Base-by-base conservation (phyloP, 805 yeast species). In the Lachancea quebecensis region DNA sequence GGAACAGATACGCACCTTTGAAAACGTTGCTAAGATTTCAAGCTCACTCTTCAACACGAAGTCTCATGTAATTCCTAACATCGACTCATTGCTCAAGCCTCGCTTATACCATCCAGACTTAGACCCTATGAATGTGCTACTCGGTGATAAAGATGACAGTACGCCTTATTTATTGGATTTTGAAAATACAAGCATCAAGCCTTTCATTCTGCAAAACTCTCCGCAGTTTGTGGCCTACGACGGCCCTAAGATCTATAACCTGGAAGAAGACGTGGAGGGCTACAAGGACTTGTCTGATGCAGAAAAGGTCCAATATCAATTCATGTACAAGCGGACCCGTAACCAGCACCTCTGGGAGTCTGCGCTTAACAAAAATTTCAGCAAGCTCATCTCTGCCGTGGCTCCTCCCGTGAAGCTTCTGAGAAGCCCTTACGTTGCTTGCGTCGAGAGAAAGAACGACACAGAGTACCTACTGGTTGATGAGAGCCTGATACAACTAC, bases 291-390 rank as follows among this genome's bases (percentile, higher is more conserved):
- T 90, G 66, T 77, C 77, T 41, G 95, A 84, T 35, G 67, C 76
- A 37, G 93, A 87, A 52, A 77, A 83, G 66, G 81, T 79, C 51
- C 90, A 90, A 62, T 85, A 85, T 56, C 82, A 82, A 57, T 90
- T 85, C 67, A 86, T 91, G 81, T 82, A 82, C 65, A 81, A 81
- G 56, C 81, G 91, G 66, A 90, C 98, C 4, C 81, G 96, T 72
- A 88, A 90, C 62, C 95, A 91, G 66, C 81, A 84, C 55, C 66
- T 85, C 46, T 91, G 95, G 90, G 98, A 91, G 66, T 67, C 77
- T 48, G 77, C 81, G 21, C 71, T 90, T 54, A 86, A 84, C 57
- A 75, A 77, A 39, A 73, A 73, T 38, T 71, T 77, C 45, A 82
- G 79, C 51, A 77, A 79, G 37, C 73, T 90, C 50, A 79, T 91